phyloP scores from a whole-genome alignment of 2,329 filamentous ascomycete genomes.

The Xylariales sp. region DNA sequence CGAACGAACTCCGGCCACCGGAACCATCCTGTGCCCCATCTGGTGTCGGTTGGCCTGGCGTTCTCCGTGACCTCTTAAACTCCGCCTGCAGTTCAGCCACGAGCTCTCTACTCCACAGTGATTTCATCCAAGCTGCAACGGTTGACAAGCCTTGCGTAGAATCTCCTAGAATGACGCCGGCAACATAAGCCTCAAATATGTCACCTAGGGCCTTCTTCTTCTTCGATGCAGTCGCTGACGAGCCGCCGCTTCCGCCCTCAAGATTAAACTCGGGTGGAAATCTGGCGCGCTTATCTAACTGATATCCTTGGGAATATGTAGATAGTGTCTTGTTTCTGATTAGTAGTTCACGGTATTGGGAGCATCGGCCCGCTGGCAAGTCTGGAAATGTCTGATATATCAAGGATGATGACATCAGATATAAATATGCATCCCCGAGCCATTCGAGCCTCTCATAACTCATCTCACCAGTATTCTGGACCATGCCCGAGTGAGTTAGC shows the following conservation, averaged over 20 bases:
- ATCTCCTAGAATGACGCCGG: constrained; percentile 69
- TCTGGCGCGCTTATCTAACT: constrained; percentile 60
- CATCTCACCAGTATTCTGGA: constrained; percentile 28
- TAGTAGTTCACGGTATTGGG: constrained; percentile 72
- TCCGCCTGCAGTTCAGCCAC: constrained; percentile 45
- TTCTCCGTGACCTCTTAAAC: constrained; percentile 4
- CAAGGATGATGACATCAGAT: constrained; percentile 69
- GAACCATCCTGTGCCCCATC: constrained; percentile 3
- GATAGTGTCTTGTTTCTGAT: constrained; percentile 78
- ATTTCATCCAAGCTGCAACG: constrained; percentile 67
- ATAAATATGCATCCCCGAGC: constrained; percentile 82
- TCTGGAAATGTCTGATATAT: constrained; percentile 69
- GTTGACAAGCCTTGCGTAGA: constrained; percentile 55
- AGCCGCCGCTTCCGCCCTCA: constrained; percentile 29
- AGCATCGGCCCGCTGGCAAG: constrained; percentile 63
- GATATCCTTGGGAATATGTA: constrained; percentile 65
- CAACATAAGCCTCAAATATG: constrained; percentile 87
- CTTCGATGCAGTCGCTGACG: constrained; percentile 41
- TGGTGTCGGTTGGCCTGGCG: constrained; percentile 2
- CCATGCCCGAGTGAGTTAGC: constrained; percentile 61
- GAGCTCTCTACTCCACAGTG: constrained; percentile 68
- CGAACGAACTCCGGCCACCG: constrained; percentile 8
- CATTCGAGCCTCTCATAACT: constrained; percentile 85
- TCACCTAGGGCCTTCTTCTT: constrained; percentile 75
- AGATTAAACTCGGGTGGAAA: constrained; percentile 45